Conservation (phyloP, 306 rosid genomes). For the Gastrolobium villosum region DNA sequence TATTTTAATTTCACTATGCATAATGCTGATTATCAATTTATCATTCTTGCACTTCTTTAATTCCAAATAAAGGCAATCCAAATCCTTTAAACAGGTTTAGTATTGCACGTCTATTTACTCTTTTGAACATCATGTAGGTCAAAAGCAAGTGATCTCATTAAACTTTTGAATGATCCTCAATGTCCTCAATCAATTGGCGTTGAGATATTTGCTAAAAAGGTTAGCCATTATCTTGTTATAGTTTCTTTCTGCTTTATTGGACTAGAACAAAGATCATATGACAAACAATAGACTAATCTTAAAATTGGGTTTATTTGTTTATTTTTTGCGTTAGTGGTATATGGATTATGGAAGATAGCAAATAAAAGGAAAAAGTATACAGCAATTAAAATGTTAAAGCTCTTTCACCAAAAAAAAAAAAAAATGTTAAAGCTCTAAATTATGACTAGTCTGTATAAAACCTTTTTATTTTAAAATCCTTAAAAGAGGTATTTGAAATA, state of each 20-base stretch:
- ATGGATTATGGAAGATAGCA: slow-evolving; percentile 42
- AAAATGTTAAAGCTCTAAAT: slow-evolving; percentile 5
- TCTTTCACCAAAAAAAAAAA: too few species aligned
- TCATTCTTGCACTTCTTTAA: slow-evolving; percentile 9
- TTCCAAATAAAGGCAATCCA: slow-evolving; percentile 19
- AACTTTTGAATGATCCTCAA: slow-evolving; percentile 64
- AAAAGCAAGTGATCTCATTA: slow-evolving; percentile 70
- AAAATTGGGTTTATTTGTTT: slow-evolving; percentile 34
- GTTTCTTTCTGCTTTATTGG: slow-evolving; percentile 37
- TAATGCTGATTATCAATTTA: slow-evolving; percentile 38
- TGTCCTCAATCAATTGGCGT: slow-evolving; percentile 78
- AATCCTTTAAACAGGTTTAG: slow-evolving; percentile 40
- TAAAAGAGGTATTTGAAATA: neutral
- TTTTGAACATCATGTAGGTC: slow-evolving; percentile 64
- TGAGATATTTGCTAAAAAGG: slow-evolving; percentile 82
- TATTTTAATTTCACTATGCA: slow-evolving; percentile 36
- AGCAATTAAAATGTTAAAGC: neutral
- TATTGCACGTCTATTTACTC: slow-evolving; percentile 32
- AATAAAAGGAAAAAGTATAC: neutral
- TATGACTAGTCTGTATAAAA: neutral
- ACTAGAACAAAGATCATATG: slow-evolving; percentile 10
- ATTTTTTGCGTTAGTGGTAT: neutral
- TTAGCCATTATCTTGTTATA: slow-evolving; percentile 8
- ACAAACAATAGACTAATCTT: slow-evolving; percentile 38
- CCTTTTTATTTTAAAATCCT: slow-evolving; percentile 19